Percentiles rank a stretch among this genome's conserved stretches.
Conservation (phyloP, 2,329 filamentous ascomycete species). For the Coniochaeta sp. region DNA sequence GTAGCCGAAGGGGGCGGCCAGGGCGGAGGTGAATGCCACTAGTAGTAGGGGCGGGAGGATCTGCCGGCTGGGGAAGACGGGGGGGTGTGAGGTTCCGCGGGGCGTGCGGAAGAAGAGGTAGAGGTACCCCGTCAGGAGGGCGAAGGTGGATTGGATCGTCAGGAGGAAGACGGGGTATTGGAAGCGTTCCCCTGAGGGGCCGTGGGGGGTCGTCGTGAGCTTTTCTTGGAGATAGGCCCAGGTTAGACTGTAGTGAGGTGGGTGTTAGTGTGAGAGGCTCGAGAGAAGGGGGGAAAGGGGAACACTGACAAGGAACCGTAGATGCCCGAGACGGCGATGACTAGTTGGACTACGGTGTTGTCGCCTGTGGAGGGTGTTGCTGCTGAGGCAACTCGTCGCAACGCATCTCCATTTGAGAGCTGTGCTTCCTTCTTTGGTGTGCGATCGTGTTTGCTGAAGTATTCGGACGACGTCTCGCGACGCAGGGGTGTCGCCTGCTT, state of each 20-base stretch:
- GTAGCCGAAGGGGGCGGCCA: conserved; percentile 94
- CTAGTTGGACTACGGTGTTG: conserved; percentile 65
- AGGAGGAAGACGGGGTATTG: conserved; percentile 93
- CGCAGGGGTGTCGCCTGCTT: conserved; percentile 62
- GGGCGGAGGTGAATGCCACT: conserved; percentile 78
- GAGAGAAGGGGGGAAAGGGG: background rate
- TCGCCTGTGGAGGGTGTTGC: conserved; percentile 20
- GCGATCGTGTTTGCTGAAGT: conserved; percentile 43
- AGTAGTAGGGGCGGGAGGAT: conserved; percentile 76
- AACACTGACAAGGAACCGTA: conserved; percentile 84
- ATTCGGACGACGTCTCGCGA: conserved; percentile 61
- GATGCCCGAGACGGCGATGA: conserved; percentile 88
- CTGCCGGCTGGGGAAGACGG: conserved; percentile 68
- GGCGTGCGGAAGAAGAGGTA: conserved; percentile 68
- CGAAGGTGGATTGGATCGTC: conserved; percentile 88
- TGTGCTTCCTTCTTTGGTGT: conserved; percentile 11
- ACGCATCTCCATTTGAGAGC: conserved; percentile 19
- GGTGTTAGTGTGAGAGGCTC: background rate
- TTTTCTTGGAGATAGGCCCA: conserved; percentile 98
- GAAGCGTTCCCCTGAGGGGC: conserved; percentile 61
- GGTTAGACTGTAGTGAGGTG: conserved; percentile 55
- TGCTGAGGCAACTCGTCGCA: conserved; percentile 1
- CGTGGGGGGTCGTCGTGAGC: conserved; percentile 88
- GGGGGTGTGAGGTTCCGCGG: conserved; percentile 38
- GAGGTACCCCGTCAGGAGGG: conserved; percentile 70